Base-by-base conservation (phyloP, 2,329 filamentous ascomycete species). In the Cryphonectria radicalis region DNA sequence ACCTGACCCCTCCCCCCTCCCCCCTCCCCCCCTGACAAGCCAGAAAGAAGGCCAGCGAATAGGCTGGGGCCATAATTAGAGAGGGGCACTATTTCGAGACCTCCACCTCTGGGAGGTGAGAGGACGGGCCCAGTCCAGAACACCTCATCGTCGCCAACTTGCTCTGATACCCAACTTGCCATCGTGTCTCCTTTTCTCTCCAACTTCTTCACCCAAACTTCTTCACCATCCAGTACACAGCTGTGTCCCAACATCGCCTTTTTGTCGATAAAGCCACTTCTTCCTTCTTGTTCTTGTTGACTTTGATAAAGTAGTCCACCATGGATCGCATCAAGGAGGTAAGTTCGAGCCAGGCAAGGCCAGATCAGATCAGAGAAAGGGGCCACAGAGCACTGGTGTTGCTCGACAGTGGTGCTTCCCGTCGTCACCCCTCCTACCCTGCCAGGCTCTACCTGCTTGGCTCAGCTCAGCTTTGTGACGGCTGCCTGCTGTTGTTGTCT, bases 311-410 rank as follows among this genome's bases (percentile, higher is more conserved):
- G 43, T 68, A 74, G 75, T 73, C 77, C 81, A 88, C 80, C 80
- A 95, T 95, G 93, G 93, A 96, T 84, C 92, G 92, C 84, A 95
- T 96, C 83, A 95, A 93, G 91, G 91, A 94, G 88, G 93, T 95
- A 84, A 87, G 91, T 88, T 43, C 37, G 32, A 62, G 17, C 43
- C 37, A 22, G 13, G 22, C 53, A 10, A 17, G 32, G 28, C 13
- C 65, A 43, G 25, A 17, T 32, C 50, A 67, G 53, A 59, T 60
- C 35, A 46, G 17, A 63, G 76, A 71, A 71, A 69, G 66, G 71
- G 66, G 66, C 65, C 3, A 43, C 10, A n/a, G 37, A 59, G 57
- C 46, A 43, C 65, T 28, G 22, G 46, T 37, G 32, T 59, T 66
- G 59, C 63, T 69, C 37, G 63, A 55, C 57, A 50, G 59, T 55